Conservation (phyloP, 1,284 basidiomycete genomes). For the Leccinum ponderosum region DNA sequence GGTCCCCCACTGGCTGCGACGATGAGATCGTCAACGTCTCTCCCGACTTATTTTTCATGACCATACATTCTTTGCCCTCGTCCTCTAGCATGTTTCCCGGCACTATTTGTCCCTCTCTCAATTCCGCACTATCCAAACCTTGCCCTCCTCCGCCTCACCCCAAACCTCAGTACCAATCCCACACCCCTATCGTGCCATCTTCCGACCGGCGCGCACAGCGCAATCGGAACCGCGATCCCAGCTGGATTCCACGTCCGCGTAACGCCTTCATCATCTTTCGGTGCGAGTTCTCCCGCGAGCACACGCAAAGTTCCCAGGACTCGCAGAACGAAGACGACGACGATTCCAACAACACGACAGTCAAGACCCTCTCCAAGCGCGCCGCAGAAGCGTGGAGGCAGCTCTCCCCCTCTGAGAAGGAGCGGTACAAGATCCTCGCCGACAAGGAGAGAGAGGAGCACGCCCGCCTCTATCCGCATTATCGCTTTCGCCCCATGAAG, state of each 20-base stretch:
- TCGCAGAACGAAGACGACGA: constrained; percentile 23
- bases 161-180: not conserved
- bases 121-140: not conserved
- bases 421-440: constrained; percentile 51
- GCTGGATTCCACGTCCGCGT: constrained; percentile 79
- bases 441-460: constrained; percentile 56
- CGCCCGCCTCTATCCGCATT: constrained; percentile 52
- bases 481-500: constrained; percentile 60
- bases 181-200: constrained; percentile 24
- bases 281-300: constrained; percentile 60
- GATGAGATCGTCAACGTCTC: constrained; percentile 31
- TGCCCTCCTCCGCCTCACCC: not conserved
- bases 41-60: constrained; percentile 15
- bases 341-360: constrained; percentile 19
- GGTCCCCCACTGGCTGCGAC: constrained; percentile 29
- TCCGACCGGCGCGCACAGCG: constrained; percentile 34
- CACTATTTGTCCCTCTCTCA: constrained; percentile 19
- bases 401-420: constrained; percentile 45
- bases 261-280: constrained; percentile 92
- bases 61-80: constrained; percentile 9
- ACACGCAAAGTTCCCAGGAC: constrained; percentile 27
- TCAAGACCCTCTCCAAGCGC: constrained; percentile 59
- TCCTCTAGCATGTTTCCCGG: constrained; percentile 8
- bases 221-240: constrained; percentile 44
- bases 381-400: constrained; percentile 62